Evolutionary conservation across 2,329 filamentous ascomycete species (phyloP), one percentile per base, ranked within the genome.

Genomic region (Cladosporium sp.): DNA sequence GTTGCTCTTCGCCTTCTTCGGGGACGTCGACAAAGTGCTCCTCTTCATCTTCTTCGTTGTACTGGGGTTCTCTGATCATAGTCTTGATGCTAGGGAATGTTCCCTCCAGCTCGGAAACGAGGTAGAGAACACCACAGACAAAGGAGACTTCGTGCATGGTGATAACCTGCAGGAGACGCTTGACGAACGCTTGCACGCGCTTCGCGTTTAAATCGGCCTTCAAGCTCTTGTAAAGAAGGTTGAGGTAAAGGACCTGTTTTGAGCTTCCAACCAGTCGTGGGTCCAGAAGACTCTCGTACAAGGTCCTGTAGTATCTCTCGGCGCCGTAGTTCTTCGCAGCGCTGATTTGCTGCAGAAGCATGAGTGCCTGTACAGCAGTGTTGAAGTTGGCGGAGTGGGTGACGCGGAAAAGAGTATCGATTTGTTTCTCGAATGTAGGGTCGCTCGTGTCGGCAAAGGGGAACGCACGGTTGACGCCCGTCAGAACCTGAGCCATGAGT

Each of bases 371-470:
- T 32, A 99, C 89, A 65, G 90, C 93, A 1, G 93, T 99, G 72
- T 97, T 99, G 79, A 99, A 97, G 70, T 99, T 99, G 51, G 92
- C 89, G 1, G 92, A 97, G 70, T 99, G 93, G 0, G 93, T 95
- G 62, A 99, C 93, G 61, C 84, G 85, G 79, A 96, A 99, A 20
- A 99, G 79, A 3, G 92, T 96, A 65, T 97, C 87, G 51, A 99
- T 81, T 64, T 99, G 92, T 52, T 85, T 84, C 63, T 95, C 88
- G 58, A 97, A 82, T 19, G 84, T 87, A 38, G 83, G 81, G 59
- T 88, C 84, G 63, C 93, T 88, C 1, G 87, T 83, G 57, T 86
- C 85, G 9, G 90, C 87, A 68, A 96, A 99, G 1, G 95, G 93
- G 60, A 96, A 91, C 7, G 93, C 91, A 59, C 93, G 88, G 69